These are phyloP conservation scores for Zostera marina DNA, from an alignment of 116 monocot species.

Conservation along the genomic window DNA sequence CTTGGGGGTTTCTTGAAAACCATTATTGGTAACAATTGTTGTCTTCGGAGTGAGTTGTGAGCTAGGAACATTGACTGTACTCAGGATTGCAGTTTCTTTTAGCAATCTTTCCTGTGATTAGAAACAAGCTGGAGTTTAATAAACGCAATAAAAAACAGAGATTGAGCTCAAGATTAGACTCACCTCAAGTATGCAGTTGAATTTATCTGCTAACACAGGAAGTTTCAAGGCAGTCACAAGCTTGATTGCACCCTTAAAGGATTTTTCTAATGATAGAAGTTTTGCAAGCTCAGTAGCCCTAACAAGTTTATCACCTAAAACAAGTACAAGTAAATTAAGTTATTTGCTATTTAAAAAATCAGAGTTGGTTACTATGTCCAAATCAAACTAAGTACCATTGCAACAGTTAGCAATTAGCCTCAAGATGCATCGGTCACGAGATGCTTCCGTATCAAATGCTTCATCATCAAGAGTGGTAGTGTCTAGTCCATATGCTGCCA, in stretches of 20 bases:
- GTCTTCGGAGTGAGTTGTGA: slow-evolving; percentile 2
- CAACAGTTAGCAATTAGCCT: slow-evolving; percentile 90
- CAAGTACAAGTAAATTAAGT: slow-evolving; percentile 2
- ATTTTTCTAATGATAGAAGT: slow-evolving; percentile 72
- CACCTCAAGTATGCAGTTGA: slow-evolving; percentile 72
- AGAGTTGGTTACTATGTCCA: background rate
- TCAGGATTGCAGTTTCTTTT: slow-evolving; percentile 18
- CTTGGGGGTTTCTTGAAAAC: background rate
- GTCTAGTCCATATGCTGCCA: slow-evolving; percentile 35
- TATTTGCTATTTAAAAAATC: background rate
- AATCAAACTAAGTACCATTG: slow-evolving; percentile 33
- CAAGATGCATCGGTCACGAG: slow-evolving; percentile 80
- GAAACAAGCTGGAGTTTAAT: background rate
- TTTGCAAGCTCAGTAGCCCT: slow-evolving; percentile 83
- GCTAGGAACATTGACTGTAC: background rate
- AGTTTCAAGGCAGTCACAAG: slow-evolving; percentile 75
- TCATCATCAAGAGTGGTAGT: slow-evolving; percentile 49
- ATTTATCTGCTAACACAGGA: slow-evolving; percentile 71
- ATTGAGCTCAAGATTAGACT: background rate
- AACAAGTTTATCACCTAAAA: slow-evolving; percentile 83
- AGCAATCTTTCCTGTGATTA: slow-evolving; percentile 58
- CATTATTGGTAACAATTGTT: background rate
- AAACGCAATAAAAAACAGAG: background rate
- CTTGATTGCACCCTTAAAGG: slow-evolving; percentile 73
- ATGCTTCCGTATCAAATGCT: slow-evolving; percentile 57